Evolutionary conservation across 2,329 filamentous ascomycete species (phyloP).

Genomic region (Chalaropsis ovoidea): DNA sequence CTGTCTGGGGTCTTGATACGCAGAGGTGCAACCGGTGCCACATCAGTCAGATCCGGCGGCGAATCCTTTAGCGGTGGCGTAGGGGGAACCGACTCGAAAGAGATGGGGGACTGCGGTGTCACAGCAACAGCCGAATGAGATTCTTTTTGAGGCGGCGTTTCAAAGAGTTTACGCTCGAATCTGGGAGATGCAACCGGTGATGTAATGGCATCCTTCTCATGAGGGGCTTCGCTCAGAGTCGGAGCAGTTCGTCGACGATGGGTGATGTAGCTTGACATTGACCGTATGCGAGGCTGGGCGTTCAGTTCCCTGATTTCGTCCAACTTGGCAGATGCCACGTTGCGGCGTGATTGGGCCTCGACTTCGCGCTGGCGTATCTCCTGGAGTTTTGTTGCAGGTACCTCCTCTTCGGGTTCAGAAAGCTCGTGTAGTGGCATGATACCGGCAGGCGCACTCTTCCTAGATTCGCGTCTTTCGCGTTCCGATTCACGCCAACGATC

Average conservation of each 20-base stretch:
- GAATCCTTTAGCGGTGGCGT: slow-evolving; percentile 23
- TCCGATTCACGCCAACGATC: slow-evolving; percentile 18
- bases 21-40: background rate
- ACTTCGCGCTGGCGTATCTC: slow-evolving; percentile 40
- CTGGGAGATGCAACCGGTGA: slow-evolving; percentile 15
- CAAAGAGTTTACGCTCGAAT: slow-evolving; percentile 13
- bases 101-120: background rate
- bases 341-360: slow-evolving; percentile 28
- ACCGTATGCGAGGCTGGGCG: slow-evolving; percentile 28
- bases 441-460: slow-evolving; percentile 22
- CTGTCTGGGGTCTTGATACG: background rate
- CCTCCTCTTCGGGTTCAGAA: slow-evolving; percentile 22
- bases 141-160: slow-evolving; percentile 10
- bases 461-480: slow-evolving; percentile 20
- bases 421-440: slow-evolving; percentile 20
- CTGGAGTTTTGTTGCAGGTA: slow-evolving; percentile 36
- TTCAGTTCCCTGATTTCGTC: slow-evolving; percentile 46
- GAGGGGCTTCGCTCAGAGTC: background rate
- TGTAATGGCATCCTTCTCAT: slow-evolving; percentile 7
- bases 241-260: slow-evolving; percentile 15
- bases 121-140: background rate
- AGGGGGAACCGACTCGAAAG: slow-evolving; percentile 16
- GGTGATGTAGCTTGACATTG: slow-evolving; percentile 15
- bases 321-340: slow-evolving; percentile 30
- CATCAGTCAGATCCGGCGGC: slow-evolving; percentile 6